phyloP scores from a whole-genome alignment of 805 yeast genomes.

The Debaryomyces prosopidis region DNA sequence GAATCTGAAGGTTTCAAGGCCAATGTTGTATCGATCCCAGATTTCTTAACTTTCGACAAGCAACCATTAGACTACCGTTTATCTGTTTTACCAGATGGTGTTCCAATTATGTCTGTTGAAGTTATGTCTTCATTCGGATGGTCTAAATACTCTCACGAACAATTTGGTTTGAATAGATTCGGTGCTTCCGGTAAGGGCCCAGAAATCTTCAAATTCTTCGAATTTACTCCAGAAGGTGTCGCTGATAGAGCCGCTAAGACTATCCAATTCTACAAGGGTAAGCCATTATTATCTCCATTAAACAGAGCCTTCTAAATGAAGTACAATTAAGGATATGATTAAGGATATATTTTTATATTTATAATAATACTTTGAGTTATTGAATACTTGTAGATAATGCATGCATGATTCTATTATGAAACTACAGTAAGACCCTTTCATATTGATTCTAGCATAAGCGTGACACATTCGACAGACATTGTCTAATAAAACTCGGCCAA shows the following conservation, averaged over 20 bases:
- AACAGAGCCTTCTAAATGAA: constrained; percentile 64
- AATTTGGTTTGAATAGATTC: constrained; percentile 91
- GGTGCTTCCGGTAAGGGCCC: constrained; percentile 94
- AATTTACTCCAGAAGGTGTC: constrained; percentile 90
- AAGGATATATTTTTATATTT: too few relatives aligned
- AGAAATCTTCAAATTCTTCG: constrained; percentile 81
- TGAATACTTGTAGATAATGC: too few relatives aligned
- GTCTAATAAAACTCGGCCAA: too few relatives aligned
- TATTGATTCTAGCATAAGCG: too few relatives aligned
- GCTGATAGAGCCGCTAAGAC: constrained; percentile 83
- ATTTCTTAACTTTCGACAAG: constrained; percentile 82
- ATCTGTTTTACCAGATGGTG: constrained; percentile 90
- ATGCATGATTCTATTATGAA: too few relatives aligned
- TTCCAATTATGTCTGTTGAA: constrained; percentile 92
- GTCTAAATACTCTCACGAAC: constrained; percentile 94
- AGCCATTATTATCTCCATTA: constrained; percentile 70
- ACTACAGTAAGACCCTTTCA: too few relatives aligned
- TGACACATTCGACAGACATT: too few relatives aligned
- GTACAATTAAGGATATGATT: too few relatives aligned
- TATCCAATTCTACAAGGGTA: constrained; percentile 80
- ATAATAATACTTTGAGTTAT: too few relatives aligned
- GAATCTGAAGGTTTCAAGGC: constrained; percentile 67
- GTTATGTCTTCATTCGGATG: constrained; percentile 90
- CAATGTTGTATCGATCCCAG: constrained; percentile 89
- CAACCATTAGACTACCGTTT: constrained; percentile 81